These are phyloP conservation scores for Wickerhamiella musiphila DNA, from an alignment of 805 yeast genomes.

Conservation along the genomic window DNA sequence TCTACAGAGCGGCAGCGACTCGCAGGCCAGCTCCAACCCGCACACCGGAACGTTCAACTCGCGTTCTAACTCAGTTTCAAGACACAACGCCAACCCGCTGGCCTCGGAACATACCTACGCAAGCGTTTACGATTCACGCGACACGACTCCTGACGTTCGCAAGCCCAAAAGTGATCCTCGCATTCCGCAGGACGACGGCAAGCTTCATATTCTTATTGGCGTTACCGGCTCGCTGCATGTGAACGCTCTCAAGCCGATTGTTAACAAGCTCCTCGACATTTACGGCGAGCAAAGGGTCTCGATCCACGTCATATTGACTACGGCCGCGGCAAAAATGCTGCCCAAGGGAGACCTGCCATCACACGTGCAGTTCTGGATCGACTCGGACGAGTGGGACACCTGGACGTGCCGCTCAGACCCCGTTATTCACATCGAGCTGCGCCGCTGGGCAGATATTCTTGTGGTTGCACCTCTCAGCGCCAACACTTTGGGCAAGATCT, in stretches of 20 bases:
- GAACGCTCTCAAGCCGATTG: constrained; percentile 58
- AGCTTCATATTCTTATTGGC: constrained; percentile 68
- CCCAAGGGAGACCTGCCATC: constrained; percentile 39
- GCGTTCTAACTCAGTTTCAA: too few relatives aligned
- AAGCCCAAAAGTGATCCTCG: constrained; percentile 34
- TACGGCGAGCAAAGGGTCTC: constrained; percentile 66
- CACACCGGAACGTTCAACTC: too few relatives aligned
- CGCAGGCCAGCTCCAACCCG: too few relatives aligned
- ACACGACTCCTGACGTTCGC: constrained; percentile 3
- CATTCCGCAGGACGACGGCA: constrained; percentile 68
- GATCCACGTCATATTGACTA: constrained; percentile 73
- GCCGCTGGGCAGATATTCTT: constrained; percentile 92
- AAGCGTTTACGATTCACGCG: too few relatives aligned
- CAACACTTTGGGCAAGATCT: constrained; percentile 75
- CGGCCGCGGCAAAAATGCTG: constrained; percentile 68
- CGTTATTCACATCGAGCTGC: constrained; percentile 80
- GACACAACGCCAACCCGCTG: too few relatives aligned
- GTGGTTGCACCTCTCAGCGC: constrained; percentile 92
- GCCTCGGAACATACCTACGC: too few relatives aligned
- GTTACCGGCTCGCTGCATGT: constrained; percentile 84
- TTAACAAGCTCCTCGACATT: constrained; percentile 63
- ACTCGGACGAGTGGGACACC: constrained; percentile 84
- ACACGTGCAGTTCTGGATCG: constrained; percentile 78
- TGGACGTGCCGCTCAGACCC: constrained; percentile 79
- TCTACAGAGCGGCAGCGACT: too few relatives aligned